Evolutionary conservation across 1,284 basidiomycete species (phyloP), one percentile per base, ranked within the genome.

Genomic region (Golubevia sp.): DNA sequence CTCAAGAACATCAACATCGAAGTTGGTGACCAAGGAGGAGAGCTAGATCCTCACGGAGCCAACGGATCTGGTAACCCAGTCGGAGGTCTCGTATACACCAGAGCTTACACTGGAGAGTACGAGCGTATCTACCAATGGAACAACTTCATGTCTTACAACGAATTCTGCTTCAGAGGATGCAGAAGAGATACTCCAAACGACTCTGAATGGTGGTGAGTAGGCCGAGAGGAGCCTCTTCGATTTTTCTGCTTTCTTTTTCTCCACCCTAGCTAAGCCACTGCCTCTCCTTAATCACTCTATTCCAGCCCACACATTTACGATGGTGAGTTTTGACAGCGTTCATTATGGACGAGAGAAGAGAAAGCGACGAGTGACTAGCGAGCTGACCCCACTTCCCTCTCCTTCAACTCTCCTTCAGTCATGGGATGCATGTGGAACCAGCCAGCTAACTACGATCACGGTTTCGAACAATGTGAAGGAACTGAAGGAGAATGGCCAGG

Each of bases 21-120:
- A 8, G n/a, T 48, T 2, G 84, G 84, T 30, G 86, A 87, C 64
- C 57, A 70, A 18, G 86, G 86, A 48, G 86, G 86, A 59, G 86
- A 87, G 74, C 83, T 86, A 34, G 86, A 86, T 78, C 85, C 86
- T 18, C 85, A 86, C 79, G 86, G 86, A 59, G 84, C 84, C 55
- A 66, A 91, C 23, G 91, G 91, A 82, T 90, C 90, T 34, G 88
- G 79, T 70, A 90, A 89, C 62, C 79, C 79, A 8, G 67, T 73
- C 49, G 80, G 18, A 91, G 91, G 84, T 4, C 56, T 83, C 88
- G 90, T 34, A 77, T 85, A 55, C 71, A 88, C n/a, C 70, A 87
- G 67, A 86, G 90, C 74, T 84, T 89, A 51, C 86, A 90, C 89
- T 60, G 89, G 75, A 27, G 26, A 62, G 24, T 63, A 60, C 55